Evolutionary conservation across 148 eudicot species (phyloP).

Genomic region (Selenicereus undatus): DNA sequence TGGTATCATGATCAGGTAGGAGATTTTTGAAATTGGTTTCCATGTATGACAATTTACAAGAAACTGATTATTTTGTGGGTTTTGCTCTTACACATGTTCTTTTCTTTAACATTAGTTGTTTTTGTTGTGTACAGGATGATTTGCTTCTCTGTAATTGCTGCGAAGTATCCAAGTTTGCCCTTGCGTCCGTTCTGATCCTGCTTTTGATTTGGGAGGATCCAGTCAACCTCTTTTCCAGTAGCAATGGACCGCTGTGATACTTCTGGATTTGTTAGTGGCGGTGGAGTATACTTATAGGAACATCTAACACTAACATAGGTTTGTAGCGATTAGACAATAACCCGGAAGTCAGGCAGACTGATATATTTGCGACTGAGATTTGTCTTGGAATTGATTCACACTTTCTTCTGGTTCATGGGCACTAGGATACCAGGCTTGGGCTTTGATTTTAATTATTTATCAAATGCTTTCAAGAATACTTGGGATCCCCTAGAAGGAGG

Average conservation of each 20-base stretch:
- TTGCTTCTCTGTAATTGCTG: slow-evolving; percentile 12
- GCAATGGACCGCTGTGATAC: slow-evolving; percentile 95
- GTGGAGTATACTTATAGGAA: slow-evolving; percentile 44
- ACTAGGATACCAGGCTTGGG: slow-evolving; percentile 41
- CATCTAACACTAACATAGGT: slow-evolving; percentile 48
- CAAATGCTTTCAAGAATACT: slow-evolving; percentile 46
- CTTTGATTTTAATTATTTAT: slow-evolving; percentile 34
- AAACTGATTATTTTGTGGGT: background rate
- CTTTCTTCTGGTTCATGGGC: slow-evolving; percentile 56
- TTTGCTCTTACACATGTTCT: background rate
- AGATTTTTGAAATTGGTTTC: background rate
- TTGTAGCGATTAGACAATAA: slow-evolving; percentile 40
- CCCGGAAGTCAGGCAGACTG: slow-evolving; percentile 79
- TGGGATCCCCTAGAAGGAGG: slow-evolving; percentile 43
- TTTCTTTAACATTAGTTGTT: slow-evolving; percentile 5
- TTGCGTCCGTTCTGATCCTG: slow-evolving; percentile 11
- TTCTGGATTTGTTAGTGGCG: slow-evolving; percentile 97
- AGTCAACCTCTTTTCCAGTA: slow-evolving; percentile 13
- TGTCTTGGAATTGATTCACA: slow-evolving; percentile 36
- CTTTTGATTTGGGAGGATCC: slow-evolving; percentile 19
- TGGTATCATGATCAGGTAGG: background rate
- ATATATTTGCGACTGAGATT: slow-evolving; percentile 44
- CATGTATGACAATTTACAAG: background rate
- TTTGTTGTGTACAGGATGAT: slow-evolving; percentile 53
- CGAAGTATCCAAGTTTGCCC: slow-evolving; percentile 24